Conservation (phyloP, 2,329 filamentous ascomycete species). For the Aspergillus terreus region DNA sequence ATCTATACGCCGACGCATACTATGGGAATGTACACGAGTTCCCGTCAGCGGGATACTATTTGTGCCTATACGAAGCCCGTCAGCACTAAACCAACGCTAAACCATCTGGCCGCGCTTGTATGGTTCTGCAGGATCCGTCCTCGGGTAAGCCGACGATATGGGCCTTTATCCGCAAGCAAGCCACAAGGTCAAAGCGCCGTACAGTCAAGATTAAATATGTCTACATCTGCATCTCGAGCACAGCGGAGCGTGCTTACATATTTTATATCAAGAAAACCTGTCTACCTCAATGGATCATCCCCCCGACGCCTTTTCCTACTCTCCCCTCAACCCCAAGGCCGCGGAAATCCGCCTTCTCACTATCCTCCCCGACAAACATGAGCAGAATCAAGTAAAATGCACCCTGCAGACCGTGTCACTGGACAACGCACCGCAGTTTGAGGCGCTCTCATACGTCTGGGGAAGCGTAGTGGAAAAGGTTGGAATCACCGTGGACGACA, state of each 20-base stretch:
- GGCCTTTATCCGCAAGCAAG: not conserved
- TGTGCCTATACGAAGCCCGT: not conserved
- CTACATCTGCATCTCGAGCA: not conserved
- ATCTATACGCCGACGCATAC: too few species aligned
- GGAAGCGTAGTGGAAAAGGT: slow-evolving; percentile 1
- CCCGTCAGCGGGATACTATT: not conserved
- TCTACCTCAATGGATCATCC: not conserved
- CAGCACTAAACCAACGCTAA: not conserved
- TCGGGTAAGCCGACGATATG: not conserved
- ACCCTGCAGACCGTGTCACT: slow-evolving; percentile 5
- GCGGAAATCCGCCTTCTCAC: slow-evolving; percentile 6
- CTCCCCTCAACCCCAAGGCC: not conserved
- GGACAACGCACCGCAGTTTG: slow-evolving; percentile 2
- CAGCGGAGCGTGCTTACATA: not conserved
- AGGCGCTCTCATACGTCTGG: slow-evolving; percentile 8
- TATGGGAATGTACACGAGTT: too few species aligned
- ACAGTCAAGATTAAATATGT: not conserved
- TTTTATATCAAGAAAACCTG: not conserved
- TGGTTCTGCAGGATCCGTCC: not conserved
- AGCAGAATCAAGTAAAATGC: not conserved
- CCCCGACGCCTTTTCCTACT: not conserved
- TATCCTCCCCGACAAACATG: not conserved
- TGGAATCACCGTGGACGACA: not conserved
- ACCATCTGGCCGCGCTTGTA: not conserved
- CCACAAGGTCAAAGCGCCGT: not conserved